phyloP scores from a whole-genome alignment of 2,329 filamentous ascomycete species.

The Lecanoromycetidae sp. region DNA sequence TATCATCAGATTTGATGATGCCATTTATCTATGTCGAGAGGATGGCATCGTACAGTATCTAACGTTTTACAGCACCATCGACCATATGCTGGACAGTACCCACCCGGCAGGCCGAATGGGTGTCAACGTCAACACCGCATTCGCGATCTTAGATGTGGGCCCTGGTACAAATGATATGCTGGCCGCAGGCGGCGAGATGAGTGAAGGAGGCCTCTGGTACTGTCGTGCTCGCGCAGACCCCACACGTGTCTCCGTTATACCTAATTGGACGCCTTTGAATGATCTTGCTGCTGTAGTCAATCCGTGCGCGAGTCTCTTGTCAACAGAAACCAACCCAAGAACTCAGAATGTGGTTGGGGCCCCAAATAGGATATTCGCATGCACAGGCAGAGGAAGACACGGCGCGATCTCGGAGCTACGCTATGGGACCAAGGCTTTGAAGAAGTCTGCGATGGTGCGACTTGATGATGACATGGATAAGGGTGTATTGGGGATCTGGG shows the following conservation, averaged over 20 bases:
- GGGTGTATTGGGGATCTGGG: constrained; percentile 34
- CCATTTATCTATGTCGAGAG: constrained; percentile 76
- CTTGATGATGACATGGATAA: constrained; percentile 30
- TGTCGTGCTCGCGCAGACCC: constrained; percentile 47
- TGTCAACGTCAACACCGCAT: constrained; percentile 68
- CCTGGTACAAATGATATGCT: constrained; percentile 62
- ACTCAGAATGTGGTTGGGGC: neutral
- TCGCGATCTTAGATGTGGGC: constrained; percentile 56
- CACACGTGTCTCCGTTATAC: constrained; percentile 48
- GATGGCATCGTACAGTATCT: constrained; percentile 61
- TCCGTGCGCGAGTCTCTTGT: neutral
- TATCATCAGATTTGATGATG: constrained; percentile 55
- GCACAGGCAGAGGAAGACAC: constrained; percentile 49
- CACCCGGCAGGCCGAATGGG: constrained; percentile 53
- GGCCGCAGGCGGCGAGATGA: constrained; percentile 64
- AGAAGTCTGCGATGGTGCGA: constrained; percentile 33
- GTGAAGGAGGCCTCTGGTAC: constrained; percentile 64
- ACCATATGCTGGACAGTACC: constrained; percentile 36
- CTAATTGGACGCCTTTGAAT: constrained; percentile 46
- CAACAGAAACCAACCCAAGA: neutral
- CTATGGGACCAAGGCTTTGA: constrained; percentile 56
- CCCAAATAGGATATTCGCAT: constrained; percentile 53
- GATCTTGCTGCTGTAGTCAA: constrained; percentile 26
- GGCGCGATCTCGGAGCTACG: constrained; percentile 58
- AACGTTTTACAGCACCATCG: constrained; percentile 20